Evolutionary conservation across 106 monocot species (phyloP).

Genomic region (Dendrobium officinale): DNA sequence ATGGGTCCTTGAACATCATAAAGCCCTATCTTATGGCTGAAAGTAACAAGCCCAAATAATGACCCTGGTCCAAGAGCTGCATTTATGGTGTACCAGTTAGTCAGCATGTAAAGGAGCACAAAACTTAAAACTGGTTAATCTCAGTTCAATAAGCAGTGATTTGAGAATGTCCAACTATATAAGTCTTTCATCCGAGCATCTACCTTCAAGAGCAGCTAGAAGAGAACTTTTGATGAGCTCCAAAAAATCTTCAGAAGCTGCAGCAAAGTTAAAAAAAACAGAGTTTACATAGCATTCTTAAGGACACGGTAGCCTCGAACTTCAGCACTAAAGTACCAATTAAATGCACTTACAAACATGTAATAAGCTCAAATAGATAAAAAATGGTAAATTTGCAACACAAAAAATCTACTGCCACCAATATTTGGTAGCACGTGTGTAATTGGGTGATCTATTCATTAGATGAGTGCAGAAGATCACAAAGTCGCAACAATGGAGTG

Average conservation of each 20-base stretch:
- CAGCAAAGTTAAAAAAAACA: conserved; percentile 16
- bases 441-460: not conserved
- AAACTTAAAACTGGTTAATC: not conserved
- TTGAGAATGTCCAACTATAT: not conserved
- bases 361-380: not conserved
- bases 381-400: not conserved
- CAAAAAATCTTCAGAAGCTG: conserved; percentile 98
- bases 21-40: conserved; percentile 95
- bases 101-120: not conserved
- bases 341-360: not conserved
- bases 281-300: not conserved
- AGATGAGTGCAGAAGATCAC: not conserved
- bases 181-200: not conserved
- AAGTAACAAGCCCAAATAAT: conserved; percentile 86
- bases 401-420: not conserved
- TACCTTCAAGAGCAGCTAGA: conserved; percentile 94
- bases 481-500: no score
- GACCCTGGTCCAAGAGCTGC: conserved; percentile 92
- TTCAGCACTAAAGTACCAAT: not conserved
- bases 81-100: conserved; percentile 8
- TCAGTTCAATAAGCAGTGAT: not conserved
- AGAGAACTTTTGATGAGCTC: conserved; percentile 95
- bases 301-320: not conserved
- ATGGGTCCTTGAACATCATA: conserved; percentile 98
- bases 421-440: not conserved